Percentiles rank a stretch among this genome's conserved stretches.
phyloP scores from a whole-genome alignment of 306 rosid species.

The Castanea mollissima region DNA sequence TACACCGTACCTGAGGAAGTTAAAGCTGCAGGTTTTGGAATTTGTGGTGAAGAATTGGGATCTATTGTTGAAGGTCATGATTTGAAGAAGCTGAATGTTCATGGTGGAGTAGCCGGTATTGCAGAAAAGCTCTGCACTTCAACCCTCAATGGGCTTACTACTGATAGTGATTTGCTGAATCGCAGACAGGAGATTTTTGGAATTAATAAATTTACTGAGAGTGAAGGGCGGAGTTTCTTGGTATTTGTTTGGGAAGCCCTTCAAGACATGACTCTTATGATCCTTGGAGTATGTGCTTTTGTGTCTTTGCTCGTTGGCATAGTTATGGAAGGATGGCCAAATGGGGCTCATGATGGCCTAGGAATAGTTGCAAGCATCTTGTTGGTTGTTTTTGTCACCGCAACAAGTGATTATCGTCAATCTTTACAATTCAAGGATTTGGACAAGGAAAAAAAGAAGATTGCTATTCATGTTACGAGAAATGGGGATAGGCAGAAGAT shows the following conservation, averaged over 20 bases:
- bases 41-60: constrained; percentile 88
- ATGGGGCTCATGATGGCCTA: constrained; percentile 93
- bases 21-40: constrained; percentile 72
- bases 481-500: constrained; percentile 85
- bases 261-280: constrained; percentile 96
- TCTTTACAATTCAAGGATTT: constrained; percentile 90
- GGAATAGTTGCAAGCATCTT: constrained; percentile 95
- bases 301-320: constrained; percentile 83
- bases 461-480: constrained; percentile 85
- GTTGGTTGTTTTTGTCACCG: constrained; percentile 90
- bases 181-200: constrained; percentile 65
- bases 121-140: constrained; percentile 74
- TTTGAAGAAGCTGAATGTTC: constrained; percentile 63
- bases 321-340: constrained; percentile 90
- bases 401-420: constrained; percentile 92
- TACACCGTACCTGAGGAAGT: constrained; percentile 71
- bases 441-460: constrained; percentile 96
- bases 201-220: constrained; percentile 78
- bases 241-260: constrained; percentile 97
- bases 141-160: constrained; percentile 47
- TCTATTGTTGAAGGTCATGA: constrained; percentile 86
- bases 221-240: constrained; percentile 62
- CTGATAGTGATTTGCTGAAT: constrained; percentile 34
- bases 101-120: constrained; percentile 68
- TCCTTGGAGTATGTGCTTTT: constrained; percentile 84